Evolutionary conservation across 768 basidiomycete species (phyloP).

Genomic region (Leucocoprinus birnbaumii): DNA sequence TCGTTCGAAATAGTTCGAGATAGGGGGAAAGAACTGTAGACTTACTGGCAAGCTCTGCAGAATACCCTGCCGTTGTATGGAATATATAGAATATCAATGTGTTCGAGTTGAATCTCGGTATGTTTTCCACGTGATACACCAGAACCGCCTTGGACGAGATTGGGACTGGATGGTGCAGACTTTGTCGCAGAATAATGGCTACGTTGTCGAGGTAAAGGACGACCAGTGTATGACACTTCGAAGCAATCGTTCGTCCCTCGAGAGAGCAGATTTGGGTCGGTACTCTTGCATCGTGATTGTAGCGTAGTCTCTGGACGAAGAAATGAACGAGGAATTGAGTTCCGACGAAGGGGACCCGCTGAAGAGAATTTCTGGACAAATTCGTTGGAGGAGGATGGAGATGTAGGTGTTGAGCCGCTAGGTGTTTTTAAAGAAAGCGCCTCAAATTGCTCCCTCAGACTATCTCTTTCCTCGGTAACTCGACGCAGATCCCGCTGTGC

Average conservation of each 20-base stretch:
- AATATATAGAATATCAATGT: slow-evolving; percentile 37
- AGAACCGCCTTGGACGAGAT: not conserved
- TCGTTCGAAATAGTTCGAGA: not conserved
- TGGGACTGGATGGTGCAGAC: not conserved
- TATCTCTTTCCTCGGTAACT: not conserved
- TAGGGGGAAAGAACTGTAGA: too few species aligned
- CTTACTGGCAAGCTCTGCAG: slow-evolving; percentile 38
- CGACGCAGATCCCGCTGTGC: not conserved
- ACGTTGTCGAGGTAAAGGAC: not conserved
- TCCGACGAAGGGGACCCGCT: not conserved
- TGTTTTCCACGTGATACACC: not conserved
- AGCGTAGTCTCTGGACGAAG: not conserved
- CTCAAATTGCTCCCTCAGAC: not conserved
- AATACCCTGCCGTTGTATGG: slow-evolving; percentile 25
- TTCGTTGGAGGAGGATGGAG: not conserved
- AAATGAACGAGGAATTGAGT: not conserved
- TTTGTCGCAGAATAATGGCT: not conserved
- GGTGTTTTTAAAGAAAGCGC: not conserved
- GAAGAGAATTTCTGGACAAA: not conserved
- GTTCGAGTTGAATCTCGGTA: slow-evolving; percentile 19
- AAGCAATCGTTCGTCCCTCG: slow-evolving; percentile 1
- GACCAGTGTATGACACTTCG: not conserved
- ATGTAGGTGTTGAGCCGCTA: not conserved
- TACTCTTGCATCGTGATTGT: not conserved
- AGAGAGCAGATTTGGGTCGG: not conserved